phyloP scores from a whole-genome alignment of 1,284 basidiomycete genomes.

The Takashimella koratensis region DNA sequence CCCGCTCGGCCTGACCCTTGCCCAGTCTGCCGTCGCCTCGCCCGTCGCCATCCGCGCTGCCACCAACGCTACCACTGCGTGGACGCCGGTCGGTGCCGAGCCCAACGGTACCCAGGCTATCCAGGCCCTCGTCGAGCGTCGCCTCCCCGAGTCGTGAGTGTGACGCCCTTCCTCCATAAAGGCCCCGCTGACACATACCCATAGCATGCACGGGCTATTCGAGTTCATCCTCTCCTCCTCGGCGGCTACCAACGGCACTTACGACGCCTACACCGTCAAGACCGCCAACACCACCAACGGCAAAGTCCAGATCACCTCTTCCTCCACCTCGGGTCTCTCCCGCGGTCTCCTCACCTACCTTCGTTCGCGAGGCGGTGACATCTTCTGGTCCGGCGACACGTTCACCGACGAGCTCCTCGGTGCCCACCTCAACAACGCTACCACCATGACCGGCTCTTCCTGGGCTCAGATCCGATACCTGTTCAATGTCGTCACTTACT shows the following conservation, averaged over 20 bases:
- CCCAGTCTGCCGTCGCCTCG: not conserved
- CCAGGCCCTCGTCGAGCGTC: constrained; percentile 6
- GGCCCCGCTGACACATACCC: not conserved
- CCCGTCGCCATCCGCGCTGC: not conserved
- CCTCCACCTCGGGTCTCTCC: constrained; percentile 6
- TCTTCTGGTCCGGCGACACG: constrained; percentile 15
- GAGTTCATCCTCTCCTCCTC: constrained; percentile 1
- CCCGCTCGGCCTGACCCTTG: no score
- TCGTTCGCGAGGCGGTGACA: constrained; percentile 11
- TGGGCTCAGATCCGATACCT: constrained; percentile 34
- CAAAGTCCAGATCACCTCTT: constrained; percentile 8
- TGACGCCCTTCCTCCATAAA: not conserved
- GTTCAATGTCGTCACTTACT: constrained; percentile 52
- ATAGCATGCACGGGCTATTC: constrained; percentile 3
- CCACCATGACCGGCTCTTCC: not conserved
- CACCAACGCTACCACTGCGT: not conserved
- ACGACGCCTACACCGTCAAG: constrained; percentile 3
- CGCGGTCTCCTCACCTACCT: constrained; percentile 15
- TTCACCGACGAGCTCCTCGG: constrained; percentile 3
- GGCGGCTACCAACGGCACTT: not conserved
- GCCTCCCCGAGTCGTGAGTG: constrained; percentile 3
- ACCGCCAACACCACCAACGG: not conserved
- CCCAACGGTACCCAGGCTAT: not conserved
- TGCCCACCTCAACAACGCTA: not conserved
- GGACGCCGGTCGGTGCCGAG: not conserved